A percentile compares a stretch with the other conserved stretches of the same genome.
phyloP scores from a whole-genome alignment of 2,329 filamentous ascomycete species.

The Fusarium succisae region DNA sequence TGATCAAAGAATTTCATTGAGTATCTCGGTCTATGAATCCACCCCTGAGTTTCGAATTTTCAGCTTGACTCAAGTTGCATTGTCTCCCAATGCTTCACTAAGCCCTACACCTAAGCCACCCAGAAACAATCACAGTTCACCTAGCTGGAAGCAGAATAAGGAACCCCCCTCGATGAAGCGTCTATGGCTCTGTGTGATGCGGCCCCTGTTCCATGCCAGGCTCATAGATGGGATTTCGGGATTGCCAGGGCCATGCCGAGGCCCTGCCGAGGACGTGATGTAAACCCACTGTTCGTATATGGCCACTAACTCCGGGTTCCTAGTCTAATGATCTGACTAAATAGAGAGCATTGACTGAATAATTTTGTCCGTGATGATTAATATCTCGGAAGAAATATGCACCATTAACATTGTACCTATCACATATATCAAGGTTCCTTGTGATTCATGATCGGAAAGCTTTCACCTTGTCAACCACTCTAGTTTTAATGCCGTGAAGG shows the following conservation, averaged over 20 bases:
- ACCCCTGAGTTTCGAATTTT: fast-evolving
- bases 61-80: fast-evolving
- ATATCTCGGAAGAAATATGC: not conserved
- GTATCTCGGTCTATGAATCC: fast-evolving
- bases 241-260: not conserved
- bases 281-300: too few relatives aligned
- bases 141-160: fast-evolving
- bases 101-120: not conserved
- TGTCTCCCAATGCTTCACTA: too few relatives aligned
- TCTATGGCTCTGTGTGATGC: fast-evolving
- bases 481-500: fast-evolving
- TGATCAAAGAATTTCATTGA: fast-evolving
- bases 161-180: fast-evolving
- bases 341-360: fast-evolving
- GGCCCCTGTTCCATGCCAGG: fast-evolving
- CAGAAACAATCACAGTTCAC: fast-evolving
- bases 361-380: fast-evolving
- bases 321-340: fast-evolving
- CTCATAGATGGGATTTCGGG: fast-evolving
- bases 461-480: fast-evolving
- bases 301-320: fast-evolving
- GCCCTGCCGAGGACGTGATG: not conserved
- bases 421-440: not conserved
- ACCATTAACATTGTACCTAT: fast-evolving
- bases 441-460: fast-evolving